Evolutionary conservation across 2,329 filamentous ascomycete genomes (phyloP), one percentile per base, ranked within the genome.

Genomic region (Drechslerella dactyloides): DNA sequence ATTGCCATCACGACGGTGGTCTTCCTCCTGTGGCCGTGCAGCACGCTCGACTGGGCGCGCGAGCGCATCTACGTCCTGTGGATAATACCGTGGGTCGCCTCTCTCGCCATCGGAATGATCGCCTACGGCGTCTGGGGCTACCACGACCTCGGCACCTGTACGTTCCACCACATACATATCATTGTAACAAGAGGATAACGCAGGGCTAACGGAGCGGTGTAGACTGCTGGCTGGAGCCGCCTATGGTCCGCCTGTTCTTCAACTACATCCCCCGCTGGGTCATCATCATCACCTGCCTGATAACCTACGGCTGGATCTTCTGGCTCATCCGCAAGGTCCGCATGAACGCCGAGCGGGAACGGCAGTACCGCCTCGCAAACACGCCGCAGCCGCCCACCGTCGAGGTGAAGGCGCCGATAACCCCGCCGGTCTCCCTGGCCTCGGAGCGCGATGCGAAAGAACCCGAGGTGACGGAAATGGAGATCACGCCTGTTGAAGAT

Each of bases 211-310:
- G 5, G 27, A 2, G 23, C 19, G n/a, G n/a, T n/a, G 11, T n/a
- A 70, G 66, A 61, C 30, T 73, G 69, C 30, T 73, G 69, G 69
- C n/a, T 73, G 13, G 60, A 44, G 23, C 56, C 55, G 7, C 37
- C 40, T n/a, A 44, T 57, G 11, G 51, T 73, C n/a, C 61, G 61
- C 3, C 35, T 73, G 19, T 65, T 52, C 44, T 65, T 57, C 56
- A 73, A 66, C 42, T 73, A 66, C 21, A 35, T 66, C 13, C 69
- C 69, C 44, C 69, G 69, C 23, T 66, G 69, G 69, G 37, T 66
- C 23, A 50, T 73, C 5, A 73, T 73, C 27, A 37, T 73, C 44
- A 33, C 35, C 60, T 52, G 51, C 23, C 19, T 73, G 2, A 13
- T 55, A 2, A 42, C 61, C 33, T 73, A 73, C 35, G 46, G 56